Conservation (phyloP, 2,329 filamentous ascomycete genomes). For the Ascochyta clinopodiicola region DNA sequence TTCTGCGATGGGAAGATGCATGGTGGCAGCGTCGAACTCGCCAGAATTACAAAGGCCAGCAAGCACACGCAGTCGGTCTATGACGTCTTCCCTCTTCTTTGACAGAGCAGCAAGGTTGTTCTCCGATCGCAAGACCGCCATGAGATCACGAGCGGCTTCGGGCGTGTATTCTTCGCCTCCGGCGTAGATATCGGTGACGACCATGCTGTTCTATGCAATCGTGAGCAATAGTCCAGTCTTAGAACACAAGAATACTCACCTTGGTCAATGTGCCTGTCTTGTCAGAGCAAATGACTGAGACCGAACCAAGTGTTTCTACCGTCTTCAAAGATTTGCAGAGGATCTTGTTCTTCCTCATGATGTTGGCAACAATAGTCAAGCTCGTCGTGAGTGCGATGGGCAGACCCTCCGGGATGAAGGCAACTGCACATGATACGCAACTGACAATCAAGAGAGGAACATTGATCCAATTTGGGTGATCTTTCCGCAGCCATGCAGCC, state of each 20-base stretch:
- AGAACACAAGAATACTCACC: constrained; percentile 21
- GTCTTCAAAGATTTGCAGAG: constrained; percentile 82
- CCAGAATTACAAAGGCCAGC: constrained; percentile 76
- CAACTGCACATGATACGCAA: constrained; percentile 67
- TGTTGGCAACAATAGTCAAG: constrained; percentile 76
- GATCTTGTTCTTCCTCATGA: constrained; percentile 78
- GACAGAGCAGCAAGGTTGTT: constrained; percentile 36
- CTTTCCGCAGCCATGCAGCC: constrained; percentile 72
- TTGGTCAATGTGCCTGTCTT: constrained; percentile 75
- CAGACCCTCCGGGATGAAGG: constrained; percentile 72
- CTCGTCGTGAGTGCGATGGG: constrained; percentile 58
- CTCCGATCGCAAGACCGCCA: constrained; percentile 45
- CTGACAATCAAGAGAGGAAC: constrained; percentile 75
- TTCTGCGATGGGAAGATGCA: constrained; percentile 64
- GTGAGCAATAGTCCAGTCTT: neutral
- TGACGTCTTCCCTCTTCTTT: constrained; percentile 38
- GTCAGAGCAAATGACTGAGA: constrained; percentile 77
- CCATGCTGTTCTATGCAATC: constrained; percentile 69
- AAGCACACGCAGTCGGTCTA: constrained; percentile 64
- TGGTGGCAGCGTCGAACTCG: constrained; percentile 73
- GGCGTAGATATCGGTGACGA: constrained; percentile 71
- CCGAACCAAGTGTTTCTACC: constrained; percentile 75
- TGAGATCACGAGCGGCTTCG: constrained; percentile 56
- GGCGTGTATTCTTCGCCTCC: constrained; percentile 60
- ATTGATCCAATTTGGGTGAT: constrained; percentile 73